A percentile compares a stretch with the other conserved stretches of the same genome.
Conservation (phyloP, 2,329 filamentous ascomycete genomes). For the Sordariomycetes sp. region DNA sequence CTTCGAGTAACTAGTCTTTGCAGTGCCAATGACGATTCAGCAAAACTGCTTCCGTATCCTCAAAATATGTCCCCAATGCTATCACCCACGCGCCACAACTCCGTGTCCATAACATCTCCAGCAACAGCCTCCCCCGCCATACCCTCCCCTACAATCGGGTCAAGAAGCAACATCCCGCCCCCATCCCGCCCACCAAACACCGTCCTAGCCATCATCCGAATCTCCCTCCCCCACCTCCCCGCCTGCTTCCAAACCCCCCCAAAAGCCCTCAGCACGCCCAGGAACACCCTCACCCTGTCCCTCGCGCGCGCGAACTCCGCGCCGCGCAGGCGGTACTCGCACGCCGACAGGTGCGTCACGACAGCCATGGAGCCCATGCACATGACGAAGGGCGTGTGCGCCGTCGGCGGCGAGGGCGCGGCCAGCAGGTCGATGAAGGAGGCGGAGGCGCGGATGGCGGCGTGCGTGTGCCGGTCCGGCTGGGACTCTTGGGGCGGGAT, state of each 20-base stretch:
- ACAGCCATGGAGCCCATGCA: slow-evolving; percentile 11
- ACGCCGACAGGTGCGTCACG: slow-evolving; percentile 10
- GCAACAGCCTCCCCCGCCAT: neutral
- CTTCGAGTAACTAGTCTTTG: slow-evolving; percentile 1
- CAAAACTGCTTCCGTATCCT: no score
- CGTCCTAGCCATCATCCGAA: slow-evolving; percentile 9
- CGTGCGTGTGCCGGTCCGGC: slow-evolving; percentile 8
- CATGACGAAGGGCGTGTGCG: slow-evolving; percentile 11
- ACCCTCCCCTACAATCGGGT: neutral
- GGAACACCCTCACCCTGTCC: slow-evolving; percentile 10
- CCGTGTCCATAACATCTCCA: neutral
- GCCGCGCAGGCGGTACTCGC: slow-evolving; percentile 6
- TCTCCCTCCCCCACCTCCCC: slow-evolving; percentile 7
- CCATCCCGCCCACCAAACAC: neutral
- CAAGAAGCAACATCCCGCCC: neutral
- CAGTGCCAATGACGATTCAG: neutral
- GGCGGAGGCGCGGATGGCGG: slow-evolving; percentile 8
- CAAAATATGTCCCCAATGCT: no score
- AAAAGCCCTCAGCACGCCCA: slow-evolving; percentile 9
- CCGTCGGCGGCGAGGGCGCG: slow-evolving; percentile 6
- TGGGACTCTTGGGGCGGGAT: slow-evolving; percentile 7
- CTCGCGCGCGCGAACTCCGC: slow-evolving; percentile 4
- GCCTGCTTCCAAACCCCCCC: slow-evolving; percentile 10
- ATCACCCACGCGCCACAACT: no score
- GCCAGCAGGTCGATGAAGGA: slow-evolving; percentile 9